Conservation (phyloP, 176 grass and related monocot genomes). For the Saccharum officinarum region DNA sequence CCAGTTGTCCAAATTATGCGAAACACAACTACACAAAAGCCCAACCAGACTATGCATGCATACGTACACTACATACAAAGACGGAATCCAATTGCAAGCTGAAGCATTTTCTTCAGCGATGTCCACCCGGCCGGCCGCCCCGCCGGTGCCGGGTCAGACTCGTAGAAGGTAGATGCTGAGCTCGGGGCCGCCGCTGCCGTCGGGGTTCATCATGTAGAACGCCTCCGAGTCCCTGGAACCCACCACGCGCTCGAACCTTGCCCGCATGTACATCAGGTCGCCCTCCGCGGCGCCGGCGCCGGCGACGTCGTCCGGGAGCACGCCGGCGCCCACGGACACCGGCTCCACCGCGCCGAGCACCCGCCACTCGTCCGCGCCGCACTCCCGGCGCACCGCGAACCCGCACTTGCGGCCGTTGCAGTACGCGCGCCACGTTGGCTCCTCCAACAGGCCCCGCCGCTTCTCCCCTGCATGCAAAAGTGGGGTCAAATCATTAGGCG, state of each 20-base stretch:
- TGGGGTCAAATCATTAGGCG: neutral
- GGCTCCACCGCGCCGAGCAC: conserved; percentile 70
- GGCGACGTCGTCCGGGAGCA: conserved; percentile 56
- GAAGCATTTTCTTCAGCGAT: neutral
- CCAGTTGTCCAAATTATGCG: conserved; percentile 38
- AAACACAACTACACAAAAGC: conserved; percentile 20
- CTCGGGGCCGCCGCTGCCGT: conserved; percentile 68
- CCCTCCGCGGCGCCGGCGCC: conserved; percentile 39
- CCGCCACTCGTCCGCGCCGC: conserved; percentile 70
- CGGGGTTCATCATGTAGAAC: conserved; percentile 96
- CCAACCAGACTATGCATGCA: neutral
- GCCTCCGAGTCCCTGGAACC: conserved; percentile 82
- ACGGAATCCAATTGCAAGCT: conserved; percentile 9
- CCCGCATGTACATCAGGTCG: conserved; percentile 92
- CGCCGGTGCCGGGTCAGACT: conserved; percentile 37
- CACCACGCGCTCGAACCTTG: conserved; percentile 83
- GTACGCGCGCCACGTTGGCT: conserved; percentile 82
- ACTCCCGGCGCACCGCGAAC: conserved; percentile 69
- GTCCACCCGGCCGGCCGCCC: neutral
- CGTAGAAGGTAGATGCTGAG: conserved; percentile 92
- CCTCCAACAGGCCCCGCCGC: conserved; percentile 53
- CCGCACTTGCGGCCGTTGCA: conserved; percentile 96
- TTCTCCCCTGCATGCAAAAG: conserved; percentile 42
- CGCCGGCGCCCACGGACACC: conserved; percentile 78
- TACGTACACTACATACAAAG: conserved; percentile 15